These are phyloP conservation scores for Hypoxylon lenormandii DNA, from an alignment of 495 filamentous ascomycete species.

Conservation along the genomic window DNA sequence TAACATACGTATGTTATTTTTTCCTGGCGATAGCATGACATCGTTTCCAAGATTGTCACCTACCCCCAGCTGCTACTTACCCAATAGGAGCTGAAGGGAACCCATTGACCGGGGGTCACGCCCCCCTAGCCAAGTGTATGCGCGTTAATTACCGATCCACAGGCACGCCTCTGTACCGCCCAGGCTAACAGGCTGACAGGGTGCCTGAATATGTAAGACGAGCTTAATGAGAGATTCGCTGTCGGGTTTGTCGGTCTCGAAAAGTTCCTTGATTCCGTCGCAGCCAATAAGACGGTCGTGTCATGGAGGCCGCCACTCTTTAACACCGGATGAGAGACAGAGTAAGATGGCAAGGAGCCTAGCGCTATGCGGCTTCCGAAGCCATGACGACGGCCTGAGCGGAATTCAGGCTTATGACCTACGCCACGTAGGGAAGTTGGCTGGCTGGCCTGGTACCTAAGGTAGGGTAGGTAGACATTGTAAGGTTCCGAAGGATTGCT, in stretches of 20 bases:
- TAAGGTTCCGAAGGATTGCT: neutral
- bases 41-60: conserved; percentile 34
- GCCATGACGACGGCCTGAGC: no score
- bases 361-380: conserved; percentile 3
- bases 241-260: neutral
- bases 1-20: neutral
- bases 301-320: conserved; percentile 7
- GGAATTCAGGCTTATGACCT: neutral
- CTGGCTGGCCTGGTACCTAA: no score
- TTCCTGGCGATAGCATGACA: conserved; percentile 2
- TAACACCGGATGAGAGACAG: neutral
- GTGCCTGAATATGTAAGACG: conserved; percentile 3
- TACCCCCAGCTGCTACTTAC: conserved; percentile 39
- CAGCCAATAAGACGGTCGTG: conserved; percentile 7
- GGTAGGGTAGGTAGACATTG: neutral
- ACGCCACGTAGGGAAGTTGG: neutral
- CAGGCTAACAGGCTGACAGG: neutral
- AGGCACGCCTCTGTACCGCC: conserved; percentile 16
- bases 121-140: conserved; percentile 25
- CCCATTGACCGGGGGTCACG: conserved; percentile 8
- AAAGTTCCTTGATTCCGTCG: neutral
- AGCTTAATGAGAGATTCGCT: conserved; percentile 17
- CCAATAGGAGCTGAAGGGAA: conserved; percentile 40
- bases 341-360: conserved; percentile 1
- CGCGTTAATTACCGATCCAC: conserved; percentile 37